Conservation (phyloP, 441 rosid species). For the Gossypium trilobum region DNA sequence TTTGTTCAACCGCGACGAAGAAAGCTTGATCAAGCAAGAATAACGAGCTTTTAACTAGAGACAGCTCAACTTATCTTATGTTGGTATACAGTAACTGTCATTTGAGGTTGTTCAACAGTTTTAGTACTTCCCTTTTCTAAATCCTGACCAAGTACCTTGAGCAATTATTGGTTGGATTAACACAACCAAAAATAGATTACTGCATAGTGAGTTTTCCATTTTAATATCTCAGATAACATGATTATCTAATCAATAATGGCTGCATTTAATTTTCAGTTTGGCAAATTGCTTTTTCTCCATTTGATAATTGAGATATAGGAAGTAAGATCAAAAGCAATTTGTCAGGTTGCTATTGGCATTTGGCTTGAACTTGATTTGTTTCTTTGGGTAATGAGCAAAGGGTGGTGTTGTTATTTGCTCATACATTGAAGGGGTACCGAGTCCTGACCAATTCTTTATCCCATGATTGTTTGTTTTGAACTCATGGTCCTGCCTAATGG, state of each 20-base stretch:
- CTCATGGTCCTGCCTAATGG: slow-evolving; percentile 7
- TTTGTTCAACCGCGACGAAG: slow-evolving; percentile 25
- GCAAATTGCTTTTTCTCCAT: background rate
- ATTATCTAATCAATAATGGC: background rate
- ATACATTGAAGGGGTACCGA: background rate
- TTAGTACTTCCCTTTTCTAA: background rate
- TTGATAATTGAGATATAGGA: background rate
- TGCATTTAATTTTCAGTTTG: background rate
- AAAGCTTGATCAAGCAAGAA: slow-evolving; percentile 9
- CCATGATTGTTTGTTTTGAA: slow-evolving; percentile 13
- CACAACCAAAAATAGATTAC: background rate
- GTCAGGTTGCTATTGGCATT: background rate
- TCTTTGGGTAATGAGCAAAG: background rate
- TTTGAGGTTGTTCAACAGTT: slow-evolving; percentile 10
- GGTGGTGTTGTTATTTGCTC: background rate
- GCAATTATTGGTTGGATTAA: background rate
- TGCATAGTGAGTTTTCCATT: background rate
- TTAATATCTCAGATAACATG: background rate
- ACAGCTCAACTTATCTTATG: background rate
- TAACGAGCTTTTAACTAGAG: background rate
- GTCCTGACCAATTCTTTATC: background rate
- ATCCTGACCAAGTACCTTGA: background rate
- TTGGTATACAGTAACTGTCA: background rate
- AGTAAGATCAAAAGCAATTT: background rate
- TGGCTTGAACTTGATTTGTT: background rate